Conservation (phyloP, 495 filamentous ascomycete genomes). For the Pyronema omphalodes region DNA sequence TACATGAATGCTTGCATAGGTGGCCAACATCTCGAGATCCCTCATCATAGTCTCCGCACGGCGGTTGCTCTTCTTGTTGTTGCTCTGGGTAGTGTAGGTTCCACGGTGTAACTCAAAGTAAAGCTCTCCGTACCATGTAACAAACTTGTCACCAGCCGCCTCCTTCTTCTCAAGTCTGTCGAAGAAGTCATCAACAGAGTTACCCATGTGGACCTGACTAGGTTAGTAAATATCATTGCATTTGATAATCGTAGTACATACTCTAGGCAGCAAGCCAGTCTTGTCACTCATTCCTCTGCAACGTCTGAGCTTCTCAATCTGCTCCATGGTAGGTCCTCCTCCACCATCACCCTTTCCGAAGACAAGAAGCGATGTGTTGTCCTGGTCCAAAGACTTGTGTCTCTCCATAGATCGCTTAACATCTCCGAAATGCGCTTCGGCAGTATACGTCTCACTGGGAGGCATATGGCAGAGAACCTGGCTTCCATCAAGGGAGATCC, state of each 20-base stretch:
- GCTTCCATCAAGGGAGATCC: constrained; percentile 84
- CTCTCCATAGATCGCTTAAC: constrained; percentile 76
- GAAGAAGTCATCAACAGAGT: constrained; percentile 94
- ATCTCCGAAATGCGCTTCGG: constrained; percentile 87
- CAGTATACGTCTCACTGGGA: constrained; percentile 78
- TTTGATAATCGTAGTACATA: neutral
- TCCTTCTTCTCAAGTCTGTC: constrained; percentile 55
- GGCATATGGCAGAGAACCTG: constrained; percentile 97
- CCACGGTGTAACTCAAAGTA: constrained; percentile 95
- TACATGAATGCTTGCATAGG: constrained; percentile 55
- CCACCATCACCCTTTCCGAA: constrained; percentile 96
- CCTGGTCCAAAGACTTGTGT: constrained; percentile 88
- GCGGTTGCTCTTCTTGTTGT: constrained; percentile 90
- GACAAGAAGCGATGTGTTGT: constrained; percentile 69
- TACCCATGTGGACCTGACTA: constrained; percentile 54
- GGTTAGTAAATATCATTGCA: neutral
- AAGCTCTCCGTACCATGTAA: constrained; percentile 94
- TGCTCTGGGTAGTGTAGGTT: constrained; percentile 91
- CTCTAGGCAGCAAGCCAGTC: neutral
- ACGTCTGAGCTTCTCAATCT: constrained; percentile 86
- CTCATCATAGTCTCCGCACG: constrained; percentile 66
- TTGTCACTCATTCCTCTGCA: constrained; percentile 86
- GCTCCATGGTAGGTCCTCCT: constrained; percentile 82
- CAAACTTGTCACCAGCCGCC: constrained; percentile 54
- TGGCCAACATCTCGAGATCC: constrained; percentile 76